These are phyloP conservation scores for Hordeum vulgare DNA, from an alignment of 176 grass and related monocot genomes.

Conservation along the genomic window MorexV3_pseudomolecules_assembly NC_058522.1:532060153-532060652, in stretches of 20 bases:
- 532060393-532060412: background rate
- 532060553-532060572: background rate
- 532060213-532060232: background rate
- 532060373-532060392: background rate
- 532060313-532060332: background rate
- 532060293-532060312: background rate
- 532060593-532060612: background rate
- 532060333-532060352: background rate
- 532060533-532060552: background rate
- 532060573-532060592: background rate
- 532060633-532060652: background rate
- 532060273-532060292: background rate
- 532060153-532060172: background rate
- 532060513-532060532: background rate
- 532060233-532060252: background rate
- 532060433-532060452: background rate
- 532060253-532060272: background rate
- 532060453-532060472: background rate
- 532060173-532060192: background rate
- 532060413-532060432: background rate
- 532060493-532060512: background rate
- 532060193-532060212: background rate
- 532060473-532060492: constrained; percentile 1
- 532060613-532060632: constrained; percentile 13
- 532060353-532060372: background rate